Base-by-base conservation (phyloP, 345 rosid species). In the Microcos paniculata region DNA sequence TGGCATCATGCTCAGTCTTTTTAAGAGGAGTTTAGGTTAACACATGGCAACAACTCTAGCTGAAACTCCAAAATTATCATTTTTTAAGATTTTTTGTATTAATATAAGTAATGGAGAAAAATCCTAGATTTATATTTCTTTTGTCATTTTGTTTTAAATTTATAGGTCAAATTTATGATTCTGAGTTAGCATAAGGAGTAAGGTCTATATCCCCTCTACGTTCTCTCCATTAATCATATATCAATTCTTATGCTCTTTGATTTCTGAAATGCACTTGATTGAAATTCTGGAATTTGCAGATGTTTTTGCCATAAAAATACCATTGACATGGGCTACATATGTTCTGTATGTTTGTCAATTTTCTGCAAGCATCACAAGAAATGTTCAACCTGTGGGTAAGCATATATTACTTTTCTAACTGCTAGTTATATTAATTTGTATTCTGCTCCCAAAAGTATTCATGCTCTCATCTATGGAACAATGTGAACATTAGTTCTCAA, bases 241-340 rank as follows among this genome's bases (percentile, higher is more conserved):
- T 33, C 30, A 51, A 33, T 70, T 33, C 16, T 23, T 14, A 16
- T 59, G 18, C 31, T 59, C 38, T 19, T 33, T 43, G 49, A 49
- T 58, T 59, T 73, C 19, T n/a, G 52, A 3, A 45, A 28, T 14
- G 24, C 45, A 26, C 51, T 72, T 42, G 56, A 12, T 73, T 72
- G 53, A 24, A n/a, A 53, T 76, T 68, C 61, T 68, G 70, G 23
- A 72, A 81, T 73, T 68, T 86, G 83, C 89, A 95, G 97, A 87
- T 95, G 99, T 73, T 95, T 95, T 83, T 95, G 98, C 88, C 98
- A 95, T 64, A 95, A 95, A 82, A 90, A 85, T 76, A 90, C 99
- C 6, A 93, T 95, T 71, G 99, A 95, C 84, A 88, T 90, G 98
- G 97, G 99, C 59, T 91, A 91, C 80, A 86, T 93, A 59, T 95